Base-by-base conservation (phyloP, 129 eudicot species). In the Lactuca sativa region DNA sequence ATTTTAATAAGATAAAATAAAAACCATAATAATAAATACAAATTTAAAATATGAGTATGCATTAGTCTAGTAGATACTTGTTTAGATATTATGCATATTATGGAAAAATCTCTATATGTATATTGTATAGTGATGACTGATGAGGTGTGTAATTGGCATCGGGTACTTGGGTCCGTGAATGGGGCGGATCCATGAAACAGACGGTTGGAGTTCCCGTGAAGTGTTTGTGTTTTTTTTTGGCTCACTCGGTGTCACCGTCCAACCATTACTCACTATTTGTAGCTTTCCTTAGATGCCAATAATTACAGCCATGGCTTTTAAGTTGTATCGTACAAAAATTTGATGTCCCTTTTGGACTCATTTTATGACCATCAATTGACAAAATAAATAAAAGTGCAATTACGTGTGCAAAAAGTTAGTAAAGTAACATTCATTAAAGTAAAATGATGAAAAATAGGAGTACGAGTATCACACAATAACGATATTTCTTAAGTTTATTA, bases 111-210 rank as follows among this genome's bases (percentile, higher is more conserved):
- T 11, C 3, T 47, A 47, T 47, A 47, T 12, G 47, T 73, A 37
- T 74, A 49, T 12, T 12, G 47, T 73, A 37, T 74, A 49, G 58
- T 64, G 78, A 44, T 54, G 9, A 30, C 1, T 59, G 43, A 67
- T 21, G 69, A 49, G 56, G 33, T 34, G 32, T 67, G 16, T 61
- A 18, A 75, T 59, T 67, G 55, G 56, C 60, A 44, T 36, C 60
- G 69, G 70, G 69, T 38, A 74, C 74, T 21, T 67, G 70, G 70
- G 70, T 52, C 80, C 74, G 60, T 76, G 75, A 76, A 68, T 76
- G 58, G 36, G 64, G 51, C 18, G 70, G 63, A 55, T 17, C 44
- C 75, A 76, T 76, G 70, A 62, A 14, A 32, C 67, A 67, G 10
- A 64, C 62, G 73, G 56, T 30, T 44, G 40, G 56, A 18, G 57